These are phyloP conservation scores for Breviolum minutum DNA, from an alignment of 73 alveolate species.

Conservation along the genomic window DNA sequence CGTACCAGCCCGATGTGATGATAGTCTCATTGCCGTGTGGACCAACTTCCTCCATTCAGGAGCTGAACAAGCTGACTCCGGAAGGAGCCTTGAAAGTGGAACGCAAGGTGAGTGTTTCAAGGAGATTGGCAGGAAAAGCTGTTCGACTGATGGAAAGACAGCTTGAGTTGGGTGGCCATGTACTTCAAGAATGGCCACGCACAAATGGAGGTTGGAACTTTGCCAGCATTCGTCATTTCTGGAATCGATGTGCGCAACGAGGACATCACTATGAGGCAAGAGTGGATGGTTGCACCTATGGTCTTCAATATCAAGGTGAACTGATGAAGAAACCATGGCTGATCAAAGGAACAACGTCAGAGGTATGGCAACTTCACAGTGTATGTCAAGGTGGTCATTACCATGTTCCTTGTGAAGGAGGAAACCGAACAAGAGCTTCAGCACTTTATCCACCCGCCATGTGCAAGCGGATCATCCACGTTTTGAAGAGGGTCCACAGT, in stretches of 20 bases:
- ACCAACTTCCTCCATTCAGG: background rate
- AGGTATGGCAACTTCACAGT: background rate
- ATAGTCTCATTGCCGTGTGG: background rate
- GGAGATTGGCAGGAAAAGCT: background rate
- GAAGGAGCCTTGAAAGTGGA: background rate
- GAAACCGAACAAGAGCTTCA: background rate
- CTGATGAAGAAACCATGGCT: constrained; percentile 9
- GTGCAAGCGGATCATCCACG: background rate
- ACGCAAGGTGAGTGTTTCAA: background rate
- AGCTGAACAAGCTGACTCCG: background rate
- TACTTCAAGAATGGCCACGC: background rate
- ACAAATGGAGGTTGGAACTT: background rate
- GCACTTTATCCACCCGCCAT: background rate
- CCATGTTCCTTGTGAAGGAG: constrained; percentile 22
- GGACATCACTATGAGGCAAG: background rate
- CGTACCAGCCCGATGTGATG: background rate
- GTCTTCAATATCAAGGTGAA: background rate
- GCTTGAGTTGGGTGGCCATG: background rate
- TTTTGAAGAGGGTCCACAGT: background rate
- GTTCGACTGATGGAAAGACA: background rate
- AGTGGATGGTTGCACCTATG: constrained; percentile 28
- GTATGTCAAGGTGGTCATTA: background rate
- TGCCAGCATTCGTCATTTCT: background rate
- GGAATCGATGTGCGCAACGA: too few relatives aligned
- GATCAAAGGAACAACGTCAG: background rate